phyloP scores from a whole-genome alignment of 2,329 filamentous ascomycete genomes.

The Verticillium nubilum region DNA sequence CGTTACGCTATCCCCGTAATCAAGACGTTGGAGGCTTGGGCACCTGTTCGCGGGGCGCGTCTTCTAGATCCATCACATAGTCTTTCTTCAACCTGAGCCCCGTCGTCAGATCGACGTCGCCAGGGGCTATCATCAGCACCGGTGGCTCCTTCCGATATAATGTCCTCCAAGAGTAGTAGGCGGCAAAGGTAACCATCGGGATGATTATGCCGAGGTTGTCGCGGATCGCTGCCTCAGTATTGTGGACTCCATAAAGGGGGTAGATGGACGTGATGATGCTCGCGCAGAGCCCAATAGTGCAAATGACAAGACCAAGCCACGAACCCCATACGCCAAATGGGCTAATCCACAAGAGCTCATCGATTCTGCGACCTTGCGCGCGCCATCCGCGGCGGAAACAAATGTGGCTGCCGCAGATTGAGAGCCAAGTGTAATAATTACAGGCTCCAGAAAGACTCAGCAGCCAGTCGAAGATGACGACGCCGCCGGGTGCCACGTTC shows the following conservation, averaged over 20 bases:
- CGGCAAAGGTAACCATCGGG: constrained; percentile 16
- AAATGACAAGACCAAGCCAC: constrained; percentile 18
- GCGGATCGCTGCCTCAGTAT: constrained; percentile 13
- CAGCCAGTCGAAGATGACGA: constrained; percentile 38
- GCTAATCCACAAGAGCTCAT: constrained; percentile 25
- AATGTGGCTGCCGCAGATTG: constrained; percentile 38
- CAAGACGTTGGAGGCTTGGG: not conserved
- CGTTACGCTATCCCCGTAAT: too few relatives aligned
- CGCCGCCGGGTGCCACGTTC: constrained; percentile 28
- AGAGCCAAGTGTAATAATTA: constrained; percentile 43
- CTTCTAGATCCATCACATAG: not conserved
- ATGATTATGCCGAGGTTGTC: constrained; percentile 23
- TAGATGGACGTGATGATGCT: constrained; percentile 21
- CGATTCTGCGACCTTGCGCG: constrained; percentile 27
- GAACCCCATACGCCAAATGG: constrained; percentile 21
- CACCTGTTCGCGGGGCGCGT: not conserved
- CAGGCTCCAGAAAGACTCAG: constrained; percentile 39
- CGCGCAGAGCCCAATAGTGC: constrained; percentile 20
- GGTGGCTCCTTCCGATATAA: not conserved
- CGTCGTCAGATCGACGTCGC: constrained; percentile 17
- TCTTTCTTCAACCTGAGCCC: constrained; percentile 9
- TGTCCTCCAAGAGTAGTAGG: constrained; percentile 16
- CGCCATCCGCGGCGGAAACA: constrained; percentile 35
- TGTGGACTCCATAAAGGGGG: constrained; percentile 12
- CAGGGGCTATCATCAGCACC: constrained; percentile 15